Conservation (phyloP, 2,329 filamentous ascomycete genomes). For the Diplodia seriata region DNA sequence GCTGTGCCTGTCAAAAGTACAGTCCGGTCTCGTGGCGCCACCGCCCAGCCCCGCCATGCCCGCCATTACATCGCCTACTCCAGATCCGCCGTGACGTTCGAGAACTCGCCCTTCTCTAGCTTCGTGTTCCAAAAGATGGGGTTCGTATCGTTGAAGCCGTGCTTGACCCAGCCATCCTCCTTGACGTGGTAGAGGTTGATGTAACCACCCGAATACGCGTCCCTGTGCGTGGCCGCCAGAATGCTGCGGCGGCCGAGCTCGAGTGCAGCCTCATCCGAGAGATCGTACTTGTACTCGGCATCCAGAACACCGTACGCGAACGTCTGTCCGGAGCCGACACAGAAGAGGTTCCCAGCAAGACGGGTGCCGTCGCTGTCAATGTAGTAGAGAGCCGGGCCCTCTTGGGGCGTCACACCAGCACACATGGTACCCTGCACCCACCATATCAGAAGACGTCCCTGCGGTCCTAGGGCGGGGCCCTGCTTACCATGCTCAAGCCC, state of each 20-base stretch:
- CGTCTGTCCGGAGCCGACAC: conserved; percentile 96
- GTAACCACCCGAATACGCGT: conserved; percentile 97
- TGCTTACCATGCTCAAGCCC: conserved; percentile 83
- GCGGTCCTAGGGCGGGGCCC: no score
- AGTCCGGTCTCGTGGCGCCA: not conserved
- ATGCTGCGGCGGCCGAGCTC: conserved; percentile 92
- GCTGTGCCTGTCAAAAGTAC: conserved; percentile 11
- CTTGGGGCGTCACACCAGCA: conserved; percentile 91
- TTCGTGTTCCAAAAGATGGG: conserved; percentile 99
- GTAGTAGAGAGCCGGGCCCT: conserved; percentile 98
- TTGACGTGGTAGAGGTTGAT: conserved; percentile 99
- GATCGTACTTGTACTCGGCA: conserved; percentile 90
- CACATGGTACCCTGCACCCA: conserved; percentile 83
- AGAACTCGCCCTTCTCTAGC: conserved; percentile 97
- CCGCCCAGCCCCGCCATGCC: not conserved
- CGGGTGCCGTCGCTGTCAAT: conserved; percentile 97
- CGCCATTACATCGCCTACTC: conserved; percentile 50
- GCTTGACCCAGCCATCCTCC: conserved; percentile 98
- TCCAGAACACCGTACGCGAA: conserved; percentile 99
- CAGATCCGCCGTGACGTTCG: conserved; percentile 84
- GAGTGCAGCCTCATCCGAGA: conserved; percentile 85
- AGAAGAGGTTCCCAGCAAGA: conserved; percentile 93
- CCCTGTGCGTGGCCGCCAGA: conserved; percentile 91
- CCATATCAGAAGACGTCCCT: not conserved
- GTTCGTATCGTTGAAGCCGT: conserved; percentile 97